Evolutionary conservation across 2,329 filamentous ascomycete genomes (phyloP).

Genomic region (Colletotrichum tanaceti): DNA sequence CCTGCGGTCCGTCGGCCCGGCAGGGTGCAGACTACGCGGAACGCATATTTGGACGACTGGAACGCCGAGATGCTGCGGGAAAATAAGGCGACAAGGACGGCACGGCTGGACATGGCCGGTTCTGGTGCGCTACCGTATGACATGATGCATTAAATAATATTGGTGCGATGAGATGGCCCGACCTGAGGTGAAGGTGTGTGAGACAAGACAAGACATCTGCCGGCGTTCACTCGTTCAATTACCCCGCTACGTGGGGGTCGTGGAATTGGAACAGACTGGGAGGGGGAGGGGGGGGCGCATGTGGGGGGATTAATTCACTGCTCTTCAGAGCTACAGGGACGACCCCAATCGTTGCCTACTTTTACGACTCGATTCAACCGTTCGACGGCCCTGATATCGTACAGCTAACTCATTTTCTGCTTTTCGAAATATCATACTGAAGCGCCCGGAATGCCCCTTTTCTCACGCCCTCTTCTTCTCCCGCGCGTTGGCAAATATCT

Average conservation of each 20-base stretch:
- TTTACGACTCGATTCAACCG: not conserved
- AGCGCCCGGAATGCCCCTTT: not conserved
- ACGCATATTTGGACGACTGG: slow-evolving; percentile 55
- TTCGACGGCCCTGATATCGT: slow-evolving; percentile 5
- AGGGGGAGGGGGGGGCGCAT: no score
- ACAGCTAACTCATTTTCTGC: not conserved
- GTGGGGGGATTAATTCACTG: slow-evolving; percentile 4
- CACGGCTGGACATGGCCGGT: slow-evolving; percentile 40
- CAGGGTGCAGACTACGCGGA: slow-evolving; percentile 60
- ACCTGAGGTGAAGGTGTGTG: slow-evolving; percentile 6
- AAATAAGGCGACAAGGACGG: slow-evolving; percentile 55
- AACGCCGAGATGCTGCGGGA: slow-evolving; percentile 58
- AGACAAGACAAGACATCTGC: slow-evolving; percentile 5
- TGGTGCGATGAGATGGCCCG: not conserved
- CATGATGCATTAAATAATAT: not conserved
- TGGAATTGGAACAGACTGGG: not conserved
- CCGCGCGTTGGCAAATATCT: slow-evolving; percentile 11
- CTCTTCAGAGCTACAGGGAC: not conserved
- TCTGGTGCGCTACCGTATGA: not conserved
- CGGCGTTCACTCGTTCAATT: not conserved
- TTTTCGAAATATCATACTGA: not conserved
- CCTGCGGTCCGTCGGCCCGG: slow-evolving; percentile 42
- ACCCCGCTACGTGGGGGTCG: slow-evolving; percentile 40
- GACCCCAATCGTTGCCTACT: not conserved
- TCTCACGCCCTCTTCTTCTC: slow-evolving; percentile 1